phyloP scores from a whole-genome alignment of 2,329 filamentous ascomycete genomes.

The Esteya vermicola region DNA sequence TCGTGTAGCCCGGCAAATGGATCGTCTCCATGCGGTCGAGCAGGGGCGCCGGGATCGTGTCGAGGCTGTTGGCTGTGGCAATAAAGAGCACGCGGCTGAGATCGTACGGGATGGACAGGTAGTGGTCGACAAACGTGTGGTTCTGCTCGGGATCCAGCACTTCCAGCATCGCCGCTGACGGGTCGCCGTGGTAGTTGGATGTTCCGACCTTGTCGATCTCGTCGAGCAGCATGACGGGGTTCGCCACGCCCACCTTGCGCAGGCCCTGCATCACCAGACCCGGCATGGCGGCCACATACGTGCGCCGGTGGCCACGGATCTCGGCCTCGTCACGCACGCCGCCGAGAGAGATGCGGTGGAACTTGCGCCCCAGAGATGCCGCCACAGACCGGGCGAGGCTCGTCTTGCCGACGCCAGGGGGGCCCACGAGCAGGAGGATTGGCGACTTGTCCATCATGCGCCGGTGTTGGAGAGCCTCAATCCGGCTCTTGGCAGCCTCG shows the following conservation, averaged over 20 bases:
- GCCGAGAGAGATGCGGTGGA: conserved; percentile 91
- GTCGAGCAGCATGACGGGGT: conserved; percentile 89
- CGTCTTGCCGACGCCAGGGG: conserved; percentile 91
- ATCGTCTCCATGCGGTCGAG: conserved; percentile 97
- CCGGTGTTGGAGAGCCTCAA: conserved; percentile 66
- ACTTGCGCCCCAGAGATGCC: conserved; percentile 81
- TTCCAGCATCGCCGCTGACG: conserved; percentile 93
- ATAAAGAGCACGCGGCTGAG: conserved; percentile 96
- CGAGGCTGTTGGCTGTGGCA: conserved; percentile 85
- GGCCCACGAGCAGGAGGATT: conserved; percentile 83
- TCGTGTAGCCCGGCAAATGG: conserved; percentile 85
- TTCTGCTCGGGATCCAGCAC: conserved; percentile 97
- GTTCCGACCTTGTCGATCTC: conserved; percentile 96
- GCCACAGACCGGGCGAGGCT: conserved; percentile 89
- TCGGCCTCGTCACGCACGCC: conserved; percentile 94
- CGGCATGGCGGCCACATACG: conserved; percentile 98
- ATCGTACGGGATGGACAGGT: conserved; percentile 89
- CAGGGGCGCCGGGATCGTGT: conserved; percentile 87
- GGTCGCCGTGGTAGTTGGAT: conserved; percentile 86
- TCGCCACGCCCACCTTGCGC: conserved; percentile 89
- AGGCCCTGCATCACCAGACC: conserved; percentile 85
- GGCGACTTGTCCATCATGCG: conserved; percentile 89
- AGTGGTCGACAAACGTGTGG: conserved; percentile 87
- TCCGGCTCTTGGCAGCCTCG: conserved; percentile 6
- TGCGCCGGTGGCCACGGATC: conserved; percentile 85